Percentiles rank a stretch among this genome's conserved stretches.
Evolutionary conservation across 345 rosid species (phyloP).

Genomic region (Acer negundo): DNA sequence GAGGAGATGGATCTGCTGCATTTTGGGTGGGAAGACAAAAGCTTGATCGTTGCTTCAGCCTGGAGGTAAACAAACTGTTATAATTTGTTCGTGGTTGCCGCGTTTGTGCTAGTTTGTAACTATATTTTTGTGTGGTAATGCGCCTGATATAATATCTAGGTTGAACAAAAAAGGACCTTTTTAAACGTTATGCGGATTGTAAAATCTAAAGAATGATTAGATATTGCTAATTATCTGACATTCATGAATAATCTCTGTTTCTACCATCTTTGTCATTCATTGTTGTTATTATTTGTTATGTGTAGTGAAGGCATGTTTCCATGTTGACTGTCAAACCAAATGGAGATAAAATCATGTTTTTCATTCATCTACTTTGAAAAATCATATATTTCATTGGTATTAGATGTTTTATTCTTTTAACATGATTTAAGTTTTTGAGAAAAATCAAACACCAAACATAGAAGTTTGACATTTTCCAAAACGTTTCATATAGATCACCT

Average conservation of each 20-base stretch:
- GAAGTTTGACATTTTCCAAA: too few species aligned
- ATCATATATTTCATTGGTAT: too few species aligned
- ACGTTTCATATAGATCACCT: too few species aligned
- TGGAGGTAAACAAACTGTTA: conserved; percentile 58
- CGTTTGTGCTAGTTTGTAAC: conserved; percentile 19
- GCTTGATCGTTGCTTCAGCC: conserved; percentile 85
- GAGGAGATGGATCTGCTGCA: conserved; percentile 72
- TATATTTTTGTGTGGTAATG: conserved; percentile 29
- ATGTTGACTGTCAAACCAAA: not conserved
- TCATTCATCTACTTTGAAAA: too few species aligned
- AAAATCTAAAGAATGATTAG: conserved; percentile 12
- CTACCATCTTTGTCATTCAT: not conserved
- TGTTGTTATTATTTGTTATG: not conserved
- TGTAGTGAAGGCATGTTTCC: not conserved
- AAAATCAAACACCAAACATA: too few species aligned
- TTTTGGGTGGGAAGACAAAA: conserved; percentile 89
- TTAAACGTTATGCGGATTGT: conserved; percentile 9
- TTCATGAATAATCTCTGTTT: conserved; percentile 9
- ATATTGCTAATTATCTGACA: conserved; percentile 20
- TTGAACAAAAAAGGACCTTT: not conserved
- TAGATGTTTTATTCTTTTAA: too few species aligned
- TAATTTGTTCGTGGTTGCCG: not conserved
- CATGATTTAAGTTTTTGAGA: too few species aligned
- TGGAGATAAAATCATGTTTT: not conserved
- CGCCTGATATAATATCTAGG: conserved; percentile 17